Percentiles rank a stretch among this genome's conserved stretches.
These are phyloP conservation scores for Pseudogymnoascus sp. DNA, from an alignment of 2,329 filamentous ascomycete species.

Conservation along the genomic window DNA sequence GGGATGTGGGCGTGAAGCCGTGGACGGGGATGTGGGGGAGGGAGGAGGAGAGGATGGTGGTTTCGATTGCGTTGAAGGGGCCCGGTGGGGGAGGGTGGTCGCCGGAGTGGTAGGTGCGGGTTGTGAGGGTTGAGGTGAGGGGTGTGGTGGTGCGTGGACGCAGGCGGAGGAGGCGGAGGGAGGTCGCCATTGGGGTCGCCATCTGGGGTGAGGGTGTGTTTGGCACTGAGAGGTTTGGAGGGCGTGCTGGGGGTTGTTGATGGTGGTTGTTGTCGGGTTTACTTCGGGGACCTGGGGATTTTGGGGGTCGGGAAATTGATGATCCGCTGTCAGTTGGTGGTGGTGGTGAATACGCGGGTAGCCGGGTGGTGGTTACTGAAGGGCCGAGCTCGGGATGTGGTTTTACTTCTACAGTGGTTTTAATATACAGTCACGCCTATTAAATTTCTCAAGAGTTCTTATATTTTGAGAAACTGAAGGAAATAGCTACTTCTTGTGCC, in stretches of 20 bases:
- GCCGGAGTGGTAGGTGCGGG: slow-evolving; percentile 60
- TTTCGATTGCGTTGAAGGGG: slow-evolving; percentile 62
- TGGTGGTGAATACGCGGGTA: background rate
- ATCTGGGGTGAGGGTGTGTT: background rate
- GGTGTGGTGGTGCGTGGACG: background rate
- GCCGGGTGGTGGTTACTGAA: background rate
- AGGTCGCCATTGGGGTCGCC: background rate
- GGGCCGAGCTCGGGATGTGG: background rate
- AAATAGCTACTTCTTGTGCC: background rate
- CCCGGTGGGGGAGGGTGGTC: slow-evolving; percentile 51
- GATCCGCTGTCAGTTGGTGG: background rate
- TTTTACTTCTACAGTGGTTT: background rate
- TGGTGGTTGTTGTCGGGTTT: background rate
- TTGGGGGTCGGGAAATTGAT: background rate
- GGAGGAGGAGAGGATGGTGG: slow-evolving; percentile 72
- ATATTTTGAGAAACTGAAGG: background rate
- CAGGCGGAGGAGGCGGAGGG: slow-evolving; percentile 10
- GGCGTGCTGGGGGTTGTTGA: background rate
- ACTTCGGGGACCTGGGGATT: background rate
- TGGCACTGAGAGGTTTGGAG: background rate
- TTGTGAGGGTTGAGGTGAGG: slow-evolving; percentile 22
- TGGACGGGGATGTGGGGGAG: slow-evolving; percentile 69
- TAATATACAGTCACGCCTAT: background rate
- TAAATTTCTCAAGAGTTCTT: background rate
- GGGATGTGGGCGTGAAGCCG: slow-evolving; percentile 70